Base-by-base conservation (phyloP, 2,329 filamentous ascomycete species). In the Incumbomyces delicatus region DNA sequence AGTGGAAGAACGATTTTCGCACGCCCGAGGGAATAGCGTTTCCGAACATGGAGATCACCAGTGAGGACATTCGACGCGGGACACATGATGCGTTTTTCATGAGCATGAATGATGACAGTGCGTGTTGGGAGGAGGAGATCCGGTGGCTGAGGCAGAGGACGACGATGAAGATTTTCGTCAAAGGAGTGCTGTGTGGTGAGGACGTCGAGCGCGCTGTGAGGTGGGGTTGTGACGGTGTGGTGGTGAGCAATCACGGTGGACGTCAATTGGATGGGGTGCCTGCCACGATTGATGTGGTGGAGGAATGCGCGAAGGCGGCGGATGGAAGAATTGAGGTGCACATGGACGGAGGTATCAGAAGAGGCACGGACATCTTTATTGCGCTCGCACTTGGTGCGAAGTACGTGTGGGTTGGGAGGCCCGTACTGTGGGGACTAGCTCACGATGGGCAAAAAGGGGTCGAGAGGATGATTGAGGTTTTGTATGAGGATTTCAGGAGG, bases 281-380 rank as follows among this genome's bases (percentile, higher is more conserved):
- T 2, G 57, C 64, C 2, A 66, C 63, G 0, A 44, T 66, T 7
- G 65, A 67, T 39, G 62, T 61, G 2, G 50, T 69, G 6, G 32
- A 49, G 14, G 51, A 52, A 34, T 53, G 51, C 33, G 50, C 44
- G 8, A 11, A 58, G 54, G 10, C 54, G 63, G 30, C 59, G 53
- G 36, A 44, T 20, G 56, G 60, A 20, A 60, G 59, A 0, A 22
- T 39, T 7, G 36, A 39, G 18, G 52, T 61, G 8, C 70, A 83
- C 12, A 52, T 64, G 35, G 81, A 84, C 55, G 73, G 69, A 6
- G 76, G 77, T 0, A 69, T 80, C 20, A 58, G 76, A 34, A 68
- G 70, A 10, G 77, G 75, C 0, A 72, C 68, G 0, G 76, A 80
- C 57, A 67, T 78, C 11, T 72, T 80, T 60, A 78, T 78, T 55